A percentile compares a stretch with the other conserved stretches of the same genome.
These are phyloP conservation scores for Exophiala sp. DNA, from an alignment of 2,329 filamentous ascomycete species.

Conservation along the genomic window DNA sequence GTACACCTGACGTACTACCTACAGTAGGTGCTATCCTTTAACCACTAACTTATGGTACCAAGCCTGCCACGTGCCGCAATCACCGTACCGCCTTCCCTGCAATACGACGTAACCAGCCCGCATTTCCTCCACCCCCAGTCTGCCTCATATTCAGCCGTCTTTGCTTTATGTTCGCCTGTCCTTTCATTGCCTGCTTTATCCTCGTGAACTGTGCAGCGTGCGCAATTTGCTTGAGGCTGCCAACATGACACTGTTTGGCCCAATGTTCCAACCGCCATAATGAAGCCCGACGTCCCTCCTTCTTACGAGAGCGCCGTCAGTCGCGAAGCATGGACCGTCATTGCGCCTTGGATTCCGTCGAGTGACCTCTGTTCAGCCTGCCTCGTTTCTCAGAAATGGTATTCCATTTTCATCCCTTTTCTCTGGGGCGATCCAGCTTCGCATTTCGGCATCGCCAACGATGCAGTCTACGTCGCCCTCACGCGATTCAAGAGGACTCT, in stretches of 20 bases:
- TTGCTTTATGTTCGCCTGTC: too few species aligned
- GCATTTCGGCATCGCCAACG: slow-evolving; percentile 54
- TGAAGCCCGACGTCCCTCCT: slow-evolving; percentile 48
- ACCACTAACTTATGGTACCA: too few species aligned
- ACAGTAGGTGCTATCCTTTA: too few species aligned
- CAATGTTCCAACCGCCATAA: slow-evolving; percentile 5
- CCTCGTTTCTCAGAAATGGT: slow-evolving; percentile 57
- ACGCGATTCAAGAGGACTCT: slow-evolving; percentile 58
- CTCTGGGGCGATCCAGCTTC: slow-evolving; percentile 63
- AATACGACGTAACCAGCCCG: too few species aligned
- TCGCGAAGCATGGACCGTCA: slow-evolving; percentile 54
- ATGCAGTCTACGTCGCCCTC: slow-evolving; percentile 59
- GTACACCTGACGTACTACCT: too few species aligned
- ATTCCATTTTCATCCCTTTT: slow-evolving; percentile 55
- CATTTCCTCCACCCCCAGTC: too few species aligned
- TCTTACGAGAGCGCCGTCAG: slow-evolving; percentile 58
- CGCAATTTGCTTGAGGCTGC: neutral
- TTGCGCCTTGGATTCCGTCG: slow-evolving; percentile 56
- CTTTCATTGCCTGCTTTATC: neutral
- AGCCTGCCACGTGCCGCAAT: too few species aligned
- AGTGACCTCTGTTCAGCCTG: slow-evolving; percentile 55
- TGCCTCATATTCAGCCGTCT: too few species aligned
- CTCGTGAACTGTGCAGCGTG: neutral
- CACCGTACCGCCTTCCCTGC: too few species aligned
- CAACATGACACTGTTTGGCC: slow-evolving; percentile 10